Base-by-base conservation (phyloP, 176 grass and related monocot genomes). In the Alopecurus myosuroides region DNA sequence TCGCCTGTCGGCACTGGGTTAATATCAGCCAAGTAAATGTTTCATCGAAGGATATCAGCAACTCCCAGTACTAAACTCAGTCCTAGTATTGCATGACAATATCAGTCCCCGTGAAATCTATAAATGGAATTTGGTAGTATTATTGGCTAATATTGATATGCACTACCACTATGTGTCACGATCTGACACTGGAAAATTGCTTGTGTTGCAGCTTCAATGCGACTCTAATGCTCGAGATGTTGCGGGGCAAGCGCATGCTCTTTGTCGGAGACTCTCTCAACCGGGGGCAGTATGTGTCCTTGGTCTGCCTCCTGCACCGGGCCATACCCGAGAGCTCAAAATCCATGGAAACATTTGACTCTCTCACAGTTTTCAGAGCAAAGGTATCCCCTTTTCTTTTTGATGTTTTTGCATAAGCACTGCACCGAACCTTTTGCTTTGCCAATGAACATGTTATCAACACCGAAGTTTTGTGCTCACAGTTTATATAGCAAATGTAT, bases 261-360 rank as follows among this genome's bases (percentile, higher is more conserved):
- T 99, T 95, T 82, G 88, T 99, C 8, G 97, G 97, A 20, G 97
- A 99, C 79, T 99, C 97, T 58, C 72, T 99, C 79, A 94, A 94
- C 57, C 77, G 91, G 0, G 93, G 97, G 37, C 97, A 99, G 40
- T 99, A 94, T 17, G 89, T 91, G 15, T 99, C 97, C 7, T 77
- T 99, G 88, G 74, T 94, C 28, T 99, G 97, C 69, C 93, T 99
- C 39, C 81, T 99, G 64, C 97, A 99, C 23, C 86, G 89, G 4
- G 28, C 80, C 75, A 90, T 96, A 12, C 91, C 93, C 6, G 89
- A 87, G 68, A 88, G 55, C 48, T 75, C 86, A 1, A 96, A 99
- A 40, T 94, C 97, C 77, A 92, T 92, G 91, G 89, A 96, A 88
- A 91, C 91, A 65, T 88, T 93, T 3, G 89, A 90, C 39, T 96